Evolutionary conservation across 2,329 filamentous ascomycete species (phyloP).

Genomic region (Microcyclosporella mali): DNA sequence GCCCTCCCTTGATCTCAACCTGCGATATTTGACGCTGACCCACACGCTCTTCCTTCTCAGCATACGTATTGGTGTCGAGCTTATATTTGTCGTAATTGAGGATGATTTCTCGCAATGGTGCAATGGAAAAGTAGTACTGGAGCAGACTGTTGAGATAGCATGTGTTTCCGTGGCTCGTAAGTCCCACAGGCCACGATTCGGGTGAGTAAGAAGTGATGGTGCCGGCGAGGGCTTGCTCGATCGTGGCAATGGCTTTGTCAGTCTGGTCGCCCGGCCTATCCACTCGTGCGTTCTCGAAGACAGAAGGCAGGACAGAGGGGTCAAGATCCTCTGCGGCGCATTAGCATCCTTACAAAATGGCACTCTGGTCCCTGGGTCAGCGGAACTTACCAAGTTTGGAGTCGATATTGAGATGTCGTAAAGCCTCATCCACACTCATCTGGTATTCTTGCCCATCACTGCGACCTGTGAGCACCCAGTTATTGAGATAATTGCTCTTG

Average conservation of each 20-base stretch:
- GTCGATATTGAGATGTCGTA: slow-evolving; percentile 38
- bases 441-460: slow-evolving; percentile 37
- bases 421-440: slow-evolving; percentile 53
- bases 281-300: slow-evolving; percentile 21
- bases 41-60: slow-evolving; percentile 61
- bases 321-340: slow-evolving; percentile 16
- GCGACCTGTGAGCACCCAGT: slow-evolving; percentile 49
- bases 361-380: no score
- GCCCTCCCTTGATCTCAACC: slow-evolving; percentile 31
- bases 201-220: slow-evolving; percentile 13
- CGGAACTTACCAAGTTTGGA: slow-evolving; percentile 10
- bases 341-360: no score
- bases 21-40: slow-evolving; percentile 59
- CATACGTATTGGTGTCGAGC: slow-evolving; percentile 60
- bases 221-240: slow-evolving; percentile 24
- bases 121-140: slow-evolving; percentile 89
- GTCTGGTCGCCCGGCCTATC: slow-evolving; percentile 29
- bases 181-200: slow-evolving; percentile 65
- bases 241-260: slow-evolving; percentile 29
- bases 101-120: slow-evolving; percentile 72
- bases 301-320: slow-evolving; percentile 13
- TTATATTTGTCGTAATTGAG: slow-evolving; percentile 66
- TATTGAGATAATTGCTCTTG: slow-evolving; percentile 49
- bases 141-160: slow-evolving; percentile 96
- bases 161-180: slow-evolving; percentile 93